A percentile compares a stretch with the other conserved stretches of the same genome.
phyloP scores from a whole-genome alignment of 2,329 filamentous ascomycete species.

The Pseudogymnoascus sp. region DNA sequence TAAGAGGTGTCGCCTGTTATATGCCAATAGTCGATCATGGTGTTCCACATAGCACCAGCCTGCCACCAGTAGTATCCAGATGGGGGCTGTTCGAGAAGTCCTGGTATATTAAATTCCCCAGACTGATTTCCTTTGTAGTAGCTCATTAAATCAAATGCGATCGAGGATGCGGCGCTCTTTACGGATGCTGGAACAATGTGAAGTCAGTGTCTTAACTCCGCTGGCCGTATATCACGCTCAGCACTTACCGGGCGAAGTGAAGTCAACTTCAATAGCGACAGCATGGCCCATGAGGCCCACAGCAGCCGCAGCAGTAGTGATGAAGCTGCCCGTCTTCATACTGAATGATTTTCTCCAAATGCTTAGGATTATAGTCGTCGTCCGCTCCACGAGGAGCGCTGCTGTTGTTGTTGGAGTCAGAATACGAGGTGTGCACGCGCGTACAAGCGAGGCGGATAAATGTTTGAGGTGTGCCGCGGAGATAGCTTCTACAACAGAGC shows the following conservation, averaged over 20 bases:
- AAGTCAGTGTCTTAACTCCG: slow-evolving; percentile 35
- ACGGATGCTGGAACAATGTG: slow-evolving; percentile 33
- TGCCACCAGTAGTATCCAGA: slow-evolving; percentile 49
- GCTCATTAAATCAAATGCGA: slow-evolving; percentile 30
- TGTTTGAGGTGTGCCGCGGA: neutral
- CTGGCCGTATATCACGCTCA: neutral
- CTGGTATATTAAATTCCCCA: slow-evolving; percentile 37
- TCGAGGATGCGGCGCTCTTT: slow-evolving; percentile 24
- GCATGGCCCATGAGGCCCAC: neutral
- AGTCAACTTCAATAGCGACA: slow-evolving; percentile 22
- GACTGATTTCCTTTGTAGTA: slow-evolving; percentile 35
- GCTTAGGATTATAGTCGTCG: neutral
- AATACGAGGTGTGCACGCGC: neutral
- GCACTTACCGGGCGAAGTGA: slow-evolving; percentile 21
- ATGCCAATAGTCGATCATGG: slow-evolving; percentile 54
- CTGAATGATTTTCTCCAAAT: neutral
- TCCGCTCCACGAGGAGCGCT: neutral
- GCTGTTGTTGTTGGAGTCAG: neutral
- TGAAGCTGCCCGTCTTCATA: neutral
- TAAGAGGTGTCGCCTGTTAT: slow-evolving; percentile 51
- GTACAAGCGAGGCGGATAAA: neutral
- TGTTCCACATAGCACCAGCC: slow-evolving; percentile 53
- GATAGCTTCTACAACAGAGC: neutral
- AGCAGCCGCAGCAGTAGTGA: neutral
- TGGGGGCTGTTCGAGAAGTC: slow-evolving; percentile 40